These are phyloP conservation scores for Entomortierella beljakovae DNA, from an alignment of 192 early-diverging fungal species.

Conservation along the genomic window DNA sequence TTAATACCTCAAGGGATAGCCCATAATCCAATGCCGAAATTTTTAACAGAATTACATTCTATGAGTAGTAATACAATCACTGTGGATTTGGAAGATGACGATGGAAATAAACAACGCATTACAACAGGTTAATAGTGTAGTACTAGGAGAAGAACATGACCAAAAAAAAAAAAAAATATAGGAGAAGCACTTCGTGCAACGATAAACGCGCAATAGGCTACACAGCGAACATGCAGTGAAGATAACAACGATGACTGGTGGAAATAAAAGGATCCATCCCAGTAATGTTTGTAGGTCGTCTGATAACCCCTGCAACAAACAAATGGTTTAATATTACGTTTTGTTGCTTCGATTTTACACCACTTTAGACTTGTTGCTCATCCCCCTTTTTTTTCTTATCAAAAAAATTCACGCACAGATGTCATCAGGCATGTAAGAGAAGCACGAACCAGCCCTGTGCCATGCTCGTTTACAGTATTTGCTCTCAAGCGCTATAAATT, in stretches of 20 bases:
- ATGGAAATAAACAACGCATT: constrained; percentile 8
- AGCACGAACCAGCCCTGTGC: no score
- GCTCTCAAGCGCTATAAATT: no score
- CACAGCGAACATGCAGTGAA: constrained; percentile 11
- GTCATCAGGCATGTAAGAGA: not conserved
- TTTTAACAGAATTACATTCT: constrained; percentile 50
- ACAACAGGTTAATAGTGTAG: not conserved
- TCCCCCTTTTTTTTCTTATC: not conserved
- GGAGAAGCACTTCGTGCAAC: not conserved
- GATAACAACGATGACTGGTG: constrained; percentile 7
- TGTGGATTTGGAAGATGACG: constrained; percentile 30
- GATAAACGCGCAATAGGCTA: no score
- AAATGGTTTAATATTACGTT: no score
- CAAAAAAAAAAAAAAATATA: not conserved
- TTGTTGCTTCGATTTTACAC: no score
- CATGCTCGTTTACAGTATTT: no score
- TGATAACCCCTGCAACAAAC: no score
- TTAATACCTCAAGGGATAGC: constrained; percentile 49
- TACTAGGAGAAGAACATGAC: not conserved
- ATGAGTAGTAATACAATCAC: constrained; percentile 42
- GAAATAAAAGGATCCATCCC: no score
- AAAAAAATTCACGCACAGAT: not conserved
- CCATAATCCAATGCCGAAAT: constrained; percentile 44
- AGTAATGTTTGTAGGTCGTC: no score
- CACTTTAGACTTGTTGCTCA: no score